Base-by-base conservation (phyloP, 2,329 filamentous ascomycete species). In the Tolypocladium guangdongense region DNA sequence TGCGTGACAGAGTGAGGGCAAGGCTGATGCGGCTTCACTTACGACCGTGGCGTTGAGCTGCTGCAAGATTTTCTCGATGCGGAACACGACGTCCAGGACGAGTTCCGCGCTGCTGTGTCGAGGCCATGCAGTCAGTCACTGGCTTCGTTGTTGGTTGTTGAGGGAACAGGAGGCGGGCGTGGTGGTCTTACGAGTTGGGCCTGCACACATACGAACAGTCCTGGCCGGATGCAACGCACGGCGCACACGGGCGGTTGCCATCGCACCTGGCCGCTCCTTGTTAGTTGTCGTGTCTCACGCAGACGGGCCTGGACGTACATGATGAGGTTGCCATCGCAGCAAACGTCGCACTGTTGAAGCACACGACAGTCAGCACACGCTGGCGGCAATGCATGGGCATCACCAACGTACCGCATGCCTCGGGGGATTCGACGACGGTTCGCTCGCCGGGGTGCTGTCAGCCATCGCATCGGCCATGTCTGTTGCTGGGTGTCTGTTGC, bases 1-100 rank as follows among this genome's bases (percentile, higher is more conserved):
- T 30, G 7, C 30, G 30, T 8, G 30, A 30, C 30, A 7, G 7
- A 30, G 30, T 30, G 30, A 30, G 7, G 7, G 7, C 5, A 30
- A 7, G 30, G 3, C 30, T 30, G 4, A 5, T 30, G 4, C 20
- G 30, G 45, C 16, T 30, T 35, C 39, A 57, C 65, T 64, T 39
- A 74, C 71, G 52, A 77, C 62, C 24, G 63, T 67, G 24, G 68
- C 62, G 51, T 71, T 72, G 56, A 78, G 67, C 54, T 77, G 71
- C 22, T 73, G 68, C 5, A 78, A 65, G 12, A 72, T 65, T 50
- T 65, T 70, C 57, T 78, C 76, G 22, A 78, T 70, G 16, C 76
- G 67, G 1, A 78, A 59, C 3, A 77, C 73, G 6, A 75, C 74
- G 54, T 78, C 75, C 3, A 78, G 68, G 24, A 78, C 77, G 48